These are phyloP conservation scores for Colletotrichum tanaceti DNA, from an alignment of 2,329 filamentous ascomycete species.

Conservation along the genomic window DNA sequence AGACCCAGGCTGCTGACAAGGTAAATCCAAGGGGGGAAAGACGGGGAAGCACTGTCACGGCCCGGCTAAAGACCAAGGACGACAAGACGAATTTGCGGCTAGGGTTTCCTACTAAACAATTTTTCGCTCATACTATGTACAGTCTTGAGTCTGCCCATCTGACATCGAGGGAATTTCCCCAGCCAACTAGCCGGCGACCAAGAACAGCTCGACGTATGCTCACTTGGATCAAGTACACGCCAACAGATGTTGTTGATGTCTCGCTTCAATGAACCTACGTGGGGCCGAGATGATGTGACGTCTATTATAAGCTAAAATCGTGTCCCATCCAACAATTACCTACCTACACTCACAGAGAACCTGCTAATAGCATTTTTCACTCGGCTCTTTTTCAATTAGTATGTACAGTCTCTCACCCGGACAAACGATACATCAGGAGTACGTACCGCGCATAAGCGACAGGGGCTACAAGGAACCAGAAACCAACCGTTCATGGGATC, in stretches of 20 bases:
- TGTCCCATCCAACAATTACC: conserved; percentile 9
- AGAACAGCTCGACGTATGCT: neutral
- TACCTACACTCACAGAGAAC: conserved; percentile 7
- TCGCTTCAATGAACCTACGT: conserved; percentile 19
- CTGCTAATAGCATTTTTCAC: conserved; percentile 17
- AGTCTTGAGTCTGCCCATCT: neutral
- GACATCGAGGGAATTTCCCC: conserved; percentile 18
- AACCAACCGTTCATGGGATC: conserved; percentile 24
- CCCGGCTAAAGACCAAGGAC: neutral
- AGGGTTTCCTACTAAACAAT: conserved; percentile 4
- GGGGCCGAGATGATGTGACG: conserved; percentile 33
- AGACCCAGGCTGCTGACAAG: conserved; percentile 24
- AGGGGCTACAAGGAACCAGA: conserved; percentile 32
- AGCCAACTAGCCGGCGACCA: neutral
- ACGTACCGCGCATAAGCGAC: conserved; percentile 17
- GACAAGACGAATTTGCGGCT: conserved; percentile 28
- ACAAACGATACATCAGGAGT: neutral
- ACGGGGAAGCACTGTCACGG: conserved; percentile 12
- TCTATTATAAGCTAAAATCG: conserved; percentile 2
- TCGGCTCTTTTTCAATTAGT: neutral
- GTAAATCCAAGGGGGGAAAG: neutral
- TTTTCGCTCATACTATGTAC: conserved; percentile 3
- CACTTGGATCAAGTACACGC: neutral
- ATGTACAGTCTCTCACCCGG: neutral
- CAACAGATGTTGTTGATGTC: neutral